Evolutionary conservation across 108 stramenopile genomes (phyloP).

Genomic region (Parmales sp.): DNA sequence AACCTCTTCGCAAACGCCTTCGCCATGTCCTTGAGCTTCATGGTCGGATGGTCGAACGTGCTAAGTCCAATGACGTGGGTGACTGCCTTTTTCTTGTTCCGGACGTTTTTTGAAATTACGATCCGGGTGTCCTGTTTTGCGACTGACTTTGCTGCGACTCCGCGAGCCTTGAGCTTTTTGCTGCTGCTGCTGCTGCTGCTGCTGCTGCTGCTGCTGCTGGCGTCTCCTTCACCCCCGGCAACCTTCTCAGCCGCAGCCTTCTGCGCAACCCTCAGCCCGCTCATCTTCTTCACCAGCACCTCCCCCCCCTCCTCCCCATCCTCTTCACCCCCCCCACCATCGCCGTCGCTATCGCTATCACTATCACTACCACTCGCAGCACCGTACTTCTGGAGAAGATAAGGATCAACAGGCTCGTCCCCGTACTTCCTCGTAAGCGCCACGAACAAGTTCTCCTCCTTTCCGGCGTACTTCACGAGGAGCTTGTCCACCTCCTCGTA

Average conservation of each 20-base stretch:
- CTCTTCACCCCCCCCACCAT: constrained; percentile 22
- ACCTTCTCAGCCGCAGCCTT: constrained; percentile 9
- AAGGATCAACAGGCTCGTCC: constrained; percentile 74
- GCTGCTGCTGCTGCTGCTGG: constrained; percentile 7
- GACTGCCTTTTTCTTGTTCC: constrained; percentile 71
- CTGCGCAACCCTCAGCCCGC: constrained; percentile 28
- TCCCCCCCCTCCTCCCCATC: constrained; percentile 38
- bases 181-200: too few relatives aligned
- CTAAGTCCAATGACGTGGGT: constrained; percentile 85
- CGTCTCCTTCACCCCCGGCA: constrained; percentile 5
- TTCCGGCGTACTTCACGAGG: constrained; percentile 73
- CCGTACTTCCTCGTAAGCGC: constrained; percentile 79
- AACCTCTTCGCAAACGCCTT: constrained; percentile 84
- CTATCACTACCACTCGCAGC: constrained; percentile 11
- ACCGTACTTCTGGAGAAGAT: constrained; percentile 19
- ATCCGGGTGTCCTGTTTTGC: constrained; percentile 53
- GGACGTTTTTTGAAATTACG: constrained; percentile 61
- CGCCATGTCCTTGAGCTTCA: constrained; percentile 87
- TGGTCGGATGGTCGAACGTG: constrained; percentile 47
- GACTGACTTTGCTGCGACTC: constrained; percentile 49
- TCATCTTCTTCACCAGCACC: constrained; percentile 6
- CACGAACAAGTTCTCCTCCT: constrained; percentile 76
- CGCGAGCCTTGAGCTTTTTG: constrained; percentile 64
- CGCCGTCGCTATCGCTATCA: constrained; percentile 30
- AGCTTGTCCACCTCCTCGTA: constrained; percentile 17